phyloP scores from a whole-genome alignment of 106 monocot genomes.

The Dactylorhiza incarnata region DNA sequence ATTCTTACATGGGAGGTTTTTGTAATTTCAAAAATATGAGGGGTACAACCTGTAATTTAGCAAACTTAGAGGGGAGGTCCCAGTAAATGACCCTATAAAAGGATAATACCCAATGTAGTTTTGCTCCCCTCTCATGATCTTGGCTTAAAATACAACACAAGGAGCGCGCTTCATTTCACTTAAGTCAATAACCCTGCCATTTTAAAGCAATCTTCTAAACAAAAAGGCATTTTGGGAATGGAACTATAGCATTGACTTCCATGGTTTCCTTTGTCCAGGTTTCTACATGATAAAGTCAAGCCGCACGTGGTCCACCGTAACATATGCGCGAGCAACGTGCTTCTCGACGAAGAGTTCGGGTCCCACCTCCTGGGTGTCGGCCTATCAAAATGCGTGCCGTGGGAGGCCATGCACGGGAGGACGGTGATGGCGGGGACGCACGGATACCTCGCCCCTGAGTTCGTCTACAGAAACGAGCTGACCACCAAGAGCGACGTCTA shows the following conservation, averaged over 20 bases:
- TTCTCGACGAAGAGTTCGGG: conserved; percentile 86
- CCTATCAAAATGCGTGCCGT: conserved; percentile 81
- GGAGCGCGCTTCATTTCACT: no score
- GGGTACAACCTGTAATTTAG: no score
- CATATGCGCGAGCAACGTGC: conserved; percentile 88
- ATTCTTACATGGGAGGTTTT: no score
- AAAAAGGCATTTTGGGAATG: no score
- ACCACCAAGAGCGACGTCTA: conserved; percentile 97
- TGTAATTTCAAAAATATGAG: no score
- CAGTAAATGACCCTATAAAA: no score
- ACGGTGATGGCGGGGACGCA: conserved; percentile 76
- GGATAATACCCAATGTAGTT: no score
- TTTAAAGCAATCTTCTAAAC: no score
- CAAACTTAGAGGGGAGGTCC: no score
- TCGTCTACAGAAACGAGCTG: conserved; percentile 87
- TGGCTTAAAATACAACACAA: no score
- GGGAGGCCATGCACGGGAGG: conserved; percentile 94
- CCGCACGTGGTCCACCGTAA: conserved; percentile 96
- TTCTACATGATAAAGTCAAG: conserved; percentile 98
- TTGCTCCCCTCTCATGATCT: no score
- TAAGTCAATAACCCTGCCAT: no score
- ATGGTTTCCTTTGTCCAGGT: conserved; percentile 26
- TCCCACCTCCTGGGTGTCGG: conserved; percentile 89
- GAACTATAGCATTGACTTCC: background rate
- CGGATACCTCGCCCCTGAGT: conserved; percentile 95